phyloP scores from a whole-genome alignment of 305 asterid genomes.

The Fraxinus xanthoxyloides region DNA sequence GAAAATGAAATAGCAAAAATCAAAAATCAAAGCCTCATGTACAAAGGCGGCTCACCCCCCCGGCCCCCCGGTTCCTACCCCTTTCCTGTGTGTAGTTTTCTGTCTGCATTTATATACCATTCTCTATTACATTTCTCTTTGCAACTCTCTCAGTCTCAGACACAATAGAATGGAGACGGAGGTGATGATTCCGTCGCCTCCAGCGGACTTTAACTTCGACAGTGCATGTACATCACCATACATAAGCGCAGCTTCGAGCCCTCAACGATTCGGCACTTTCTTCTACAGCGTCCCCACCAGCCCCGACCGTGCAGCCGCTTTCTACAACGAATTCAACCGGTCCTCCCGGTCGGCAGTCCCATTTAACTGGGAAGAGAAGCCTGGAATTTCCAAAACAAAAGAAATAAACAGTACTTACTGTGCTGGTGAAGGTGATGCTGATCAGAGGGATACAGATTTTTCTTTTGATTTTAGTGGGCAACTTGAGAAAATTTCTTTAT shows the following conservation, averaged over 20 bases:
- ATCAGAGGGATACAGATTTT: slow-evolving; percentile 38
- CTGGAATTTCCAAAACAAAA: slow-evolving; percentile 45
- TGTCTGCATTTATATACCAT: slow-evolving; percentile 27
- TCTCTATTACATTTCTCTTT: background rate
- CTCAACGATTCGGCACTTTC: slow-evolving; percentile 43
- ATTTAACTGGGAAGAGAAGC: slow-evolving; percentile 62
- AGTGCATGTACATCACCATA: slow-evolving; percentile 67
- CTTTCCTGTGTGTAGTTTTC: slow-evolving; percentile 19
- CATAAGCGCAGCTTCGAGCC: slow-evolving; percentile 79
- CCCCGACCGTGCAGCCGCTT: slow-evolving; percentile 45
- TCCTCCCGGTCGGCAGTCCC: slow-evolving; percentile 19
- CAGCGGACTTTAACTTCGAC: slow-evolving; percentile 51
- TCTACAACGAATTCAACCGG: slow-evolving; percentile 24
- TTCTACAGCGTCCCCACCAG: slow-evolving; percentile 56
- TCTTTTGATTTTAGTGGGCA: slow-evolving; percentile 86
- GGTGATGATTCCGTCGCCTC: slow-evolving; percentile 40
- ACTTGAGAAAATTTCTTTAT: slow-evolving; percentile 34
- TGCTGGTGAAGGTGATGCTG: slow-evolving; percentile 35
- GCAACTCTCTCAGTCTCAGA: background rate
- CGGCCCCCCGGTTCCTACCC: slow-evolving; percentile 26
- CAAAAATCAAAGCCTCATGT: background rate
- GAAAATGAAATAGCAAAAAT: slow-evolving; percentile 14
- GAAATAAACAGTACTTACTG: background rate
- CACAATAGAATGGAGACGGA: slow-evolving; percentile 35
- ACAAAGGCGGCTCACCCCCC: slow-evolving; percentile 34